A percentile compares a stretch with the other conserved stretches of the same genome.
phyloP scores from a whole-genome alignment of 129 eudicot genomes.

The Escallonia herrerae region DNA sequence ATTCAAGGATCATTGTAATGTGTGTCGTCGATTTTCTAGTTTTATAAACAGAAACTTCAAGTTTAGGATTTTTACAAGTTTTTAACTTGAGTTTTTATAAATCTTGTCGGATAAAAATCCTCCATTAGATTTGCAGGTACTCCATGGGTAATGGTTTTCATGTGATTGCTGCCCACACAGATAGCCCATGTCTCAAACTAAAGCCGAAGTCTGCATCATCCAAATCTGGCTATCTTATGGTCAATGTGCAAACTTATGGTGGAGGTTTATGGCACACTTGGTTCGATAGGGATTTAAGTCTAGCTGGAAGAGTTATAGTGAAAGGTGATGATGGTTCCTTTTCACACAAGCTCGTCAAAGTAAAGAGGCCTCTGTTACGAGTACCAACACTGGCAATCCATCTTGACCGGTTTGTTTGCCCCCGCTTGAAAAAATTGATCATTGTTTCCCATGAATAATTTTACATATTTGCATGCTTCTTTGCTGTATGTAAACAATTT shows the following conservation, averaged over 20 bases:
- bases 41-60: too few species aligned
- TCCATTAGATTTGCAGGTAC: constrained; percentile 66
- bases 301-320: constrained; percentile 85
- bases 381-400: constrained; percentile 94
- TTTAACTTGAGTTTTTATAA: not conserved
- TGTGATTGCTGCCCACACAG: constrained; percentile 95
- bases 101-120: constrained; percentile 12
- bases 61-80: too few species aligned
- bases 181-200: constrained; percentile 90
- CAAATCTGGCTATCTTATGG: constrained; percentile 87
- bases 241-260: constrained; percentile 92
- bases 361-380: constrained; percentile 75
- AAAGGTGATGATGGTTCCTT: constrained; percentile 71
- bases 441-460: not conserved
- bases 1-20: too few species aligned
- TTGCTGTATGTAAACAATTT: not conserved
- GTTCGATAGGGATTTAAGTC: constrained; percentile 93
- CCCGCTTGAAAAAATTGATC: not conserved
- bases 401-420: constrained; percentile 71
- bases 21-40: too few species aligned
- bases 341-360: constrained; percentile 69
- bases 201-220: constrained; percentile 85
- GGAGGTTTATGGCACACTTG: constrained; percentile 99
- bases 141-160: constrained; percentile 79
- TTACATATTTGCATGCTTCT: not conserved